Evolutionary conservation across 805 yeast species (phyloP).

Genomic region (Saccharomycopsis babjevae): DNA sequence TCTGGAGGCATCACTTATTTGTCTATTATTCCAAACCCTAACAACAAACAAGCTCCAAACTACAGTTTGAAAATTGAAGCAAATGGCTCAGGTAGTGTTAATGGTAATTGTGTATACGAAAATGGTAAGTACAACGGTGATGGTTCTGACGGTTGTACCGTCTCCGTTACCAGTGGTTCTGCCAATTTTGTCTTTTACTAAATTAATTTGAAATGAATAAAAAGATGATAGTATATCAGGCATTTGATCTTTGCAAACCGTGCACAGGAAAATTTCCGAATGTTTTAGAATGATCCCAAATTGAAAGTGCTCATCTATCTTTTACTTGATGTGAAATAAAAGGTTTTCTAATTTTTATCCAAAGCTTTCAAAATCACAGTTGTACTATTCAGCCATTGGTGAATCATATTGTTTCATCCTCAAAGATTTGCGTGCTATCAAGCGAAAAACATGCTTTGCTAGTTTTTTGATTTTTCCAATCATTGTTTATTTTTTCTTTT

Average conservation of each 20-base stretch:
- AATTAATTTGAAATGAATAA: background rate
- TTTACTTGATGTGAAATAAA: too few species aligned
- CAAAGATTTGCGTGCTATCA: too few species aligned
- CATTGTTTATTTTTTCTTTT: too few species aligned
- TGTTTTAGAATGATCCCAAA: too few species aligned
- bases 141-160: conserved; percentile 69
- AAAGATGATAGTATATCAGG: background rate
- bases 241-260: background rate
- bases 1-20: conserved; percentile 51
- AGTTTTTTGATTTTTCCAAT: too few species aligned
- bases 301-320: too few species aligned
- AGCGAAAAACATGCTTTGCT: too few species aligned
- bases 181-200: conserved; percentile 52
- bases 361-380: too few species aligned
- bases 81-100: conserved; percentile 41
- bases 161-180: conserved; percentile 47
- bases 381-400: too few species aligned
- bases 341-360: too few species aligned
- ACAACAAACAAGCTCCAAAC: conserved; percentile 45
- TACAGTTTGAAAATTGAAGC: conserved; percentile 70
- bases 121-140: conserved; percentile 63
- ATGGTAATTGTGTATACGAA: conserved; percentile 71
- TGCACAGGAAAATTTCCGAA: too few species aligned
- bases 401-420: too few species aligned
- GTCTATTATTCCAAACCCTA: conserved; percentile 71